These are phyloP conservation scores for Starmera stellimalicola DNA, from an alignment of 1,139 yeast genomes.

Conservation along the genomic window DNA sequence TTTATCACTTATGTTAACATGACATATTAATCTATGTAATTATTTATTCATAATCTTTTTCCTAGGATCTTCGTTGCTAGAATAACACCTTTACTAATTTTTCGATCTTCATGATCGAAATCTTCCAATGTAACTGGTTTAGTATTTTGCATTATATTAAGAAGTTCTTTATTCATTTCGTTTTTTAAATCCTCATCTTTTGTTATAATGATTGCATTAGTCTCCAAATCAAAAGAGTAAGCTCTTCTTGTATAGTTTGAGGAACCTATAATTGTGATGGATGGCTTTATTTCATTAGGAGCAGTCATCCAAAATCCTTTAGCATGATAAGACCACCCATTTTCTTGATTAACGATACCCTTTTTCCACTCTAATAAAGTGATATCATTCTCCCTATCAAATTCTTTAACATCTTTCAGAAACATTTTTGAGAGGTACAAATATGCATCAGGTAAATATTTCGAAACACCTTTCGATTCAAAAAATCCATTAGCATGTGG, in stretches of 20 bases:
- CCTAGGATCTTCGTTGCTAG: conserved; percentile 60
- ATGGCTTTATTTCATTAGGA: conserved; percentile 41
- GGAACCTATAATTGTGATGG: conserved; percentile 79
- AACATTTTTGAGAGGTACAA: conserved; percentile 67
- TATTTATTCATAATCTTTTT: conserved; percentile 46
- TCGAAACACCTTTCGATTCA: conserved; percentile 73
- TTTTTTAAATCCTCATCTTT: conserved; percentile 49
- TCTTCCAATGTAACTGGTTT: conserved; percentile 43
- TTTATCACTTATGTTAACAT: neutral
- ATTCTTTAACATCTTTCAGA: conserved; percentile 39
- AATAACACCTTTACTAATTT: conserved; percentile 49
- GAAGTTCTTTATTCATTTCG: conserved; percentile 54
- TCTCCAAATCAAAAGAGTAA: conserved; percentile 78
- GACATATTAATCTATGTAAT: neutral
- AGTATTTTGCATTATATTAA: conserved; percentile 47
- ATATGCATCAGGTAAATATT: conserved; percentile 81
- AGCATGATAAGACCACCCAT: conserved; percentile 99
- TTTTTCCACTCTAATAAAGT: conserved; percentile 74
- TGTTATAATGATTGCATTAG: conserved; percentile 75
- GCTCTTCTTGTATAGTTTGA: conserved; percentile 91
- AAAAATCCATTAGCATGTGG: conserved; percentile 92
- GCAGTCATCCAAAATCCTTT: conserved; percentile 85
- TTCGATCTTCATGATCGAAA: conserved; percentile 53
- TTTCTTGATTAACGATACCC: conserved; percentile 71
- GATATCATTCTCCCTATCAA: conserved; percentile 39